These are phyloP conservation scores for Sclerotinia spermophila DNA, from an alignment of 2,329 filamentous ascomycete genomes.

Conservation along the genomic window DNA sequence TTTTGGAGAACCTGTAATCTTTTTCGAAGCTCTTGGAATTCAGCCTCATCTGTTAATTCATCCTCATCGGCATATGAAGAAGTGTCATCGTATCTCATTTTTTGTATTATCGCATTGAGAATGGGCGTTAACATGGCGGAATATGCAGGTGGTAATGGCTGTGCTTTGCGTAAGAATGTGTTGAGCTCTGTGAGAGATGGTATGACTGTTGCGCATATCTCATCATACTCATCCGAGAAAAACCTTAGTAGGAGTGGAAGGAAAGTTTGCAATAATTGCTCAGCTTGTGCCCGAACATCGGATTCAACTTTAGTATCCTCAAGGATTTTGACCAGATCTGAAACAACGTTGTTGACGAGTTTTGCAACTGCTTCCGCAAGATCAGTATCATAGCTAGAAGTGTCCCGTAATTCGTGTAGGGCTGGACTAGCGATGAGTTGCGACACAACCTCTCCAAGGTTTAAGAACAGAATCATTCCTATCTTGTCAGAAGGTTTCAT, in stretches of 20 bases:
- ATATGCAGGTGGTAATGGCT: conserved; percentile 69
- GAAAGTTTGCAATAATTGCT: conserved; percentile 78
- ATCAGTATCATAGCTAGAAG: conserved; percentile 88
- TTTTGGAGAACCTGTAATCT: conserved; percentile 88
- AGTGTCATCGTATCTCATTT: conserved; percentile 98
- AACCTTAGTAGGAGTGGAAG: conserved; percentile 85
- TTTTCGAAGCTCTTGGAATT: conserved; percentile 93
- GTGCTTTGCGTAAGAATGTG: conserved; percentile 80
- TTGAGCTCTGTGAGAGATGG: conserved; percentile 89
- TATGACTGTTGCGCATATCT: conserved; percentile 94
- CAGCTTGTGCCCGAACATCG: conserved; percentile 68
- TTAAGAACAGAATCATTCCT: conserved; percentile 87
- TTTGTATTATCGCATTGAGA: conserved; percentile 84
- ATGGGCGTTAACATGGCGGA: conserved; percentile 81
- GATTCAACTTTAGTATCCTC: conserved; percentile 63
- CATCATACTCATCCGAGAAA: conserved; percentile 97
- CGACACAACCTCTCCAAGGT: conserved; percentile 77
- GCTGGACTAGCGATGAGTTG: conserved; percentile 83
- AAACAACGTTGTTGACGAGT: conserved; percentile 84
- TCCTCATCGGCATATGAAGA: conserved; percentile 90
- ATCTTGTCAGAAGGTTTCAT: conserved; percentile 94
- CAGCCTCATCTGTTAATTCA: conserved; percentile 92
- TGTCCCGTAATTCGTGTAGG: conserved; percentile 72
- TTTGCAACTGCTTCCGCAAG: conserved; percentile 93
- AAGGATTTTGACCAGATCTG: conserved; percentile 82